phyloP scores from a whole-genome alignment of 2,329 filamentous ascomycete genomes.

The Aspergillus jensenii region DNA sequence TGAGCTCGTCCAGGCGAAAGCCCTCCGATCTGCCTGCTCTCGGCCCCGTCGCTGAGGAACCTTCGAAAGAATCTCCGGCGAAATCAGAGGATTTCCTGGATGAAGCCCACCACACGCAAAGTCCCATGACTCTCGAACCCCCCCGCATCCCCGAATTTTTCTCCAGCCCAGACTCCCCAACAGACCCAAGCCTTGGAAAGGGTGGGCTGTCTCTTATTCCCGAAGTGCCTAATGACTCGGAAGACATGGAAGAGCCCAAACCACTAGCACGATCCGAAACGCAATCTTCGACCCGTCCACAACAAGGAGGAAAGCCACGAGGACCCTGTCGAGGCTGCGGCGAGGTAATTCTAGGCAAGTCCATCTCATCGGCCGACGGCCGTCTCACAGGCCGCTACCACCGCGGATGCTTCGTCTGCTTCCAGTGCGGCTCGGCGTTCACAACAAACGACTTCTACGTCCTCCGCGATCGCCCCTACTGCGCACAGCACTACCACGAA shows the following conservation, averaged over 20 bases:
- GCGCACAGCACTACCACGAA: conserved; percentile 87
- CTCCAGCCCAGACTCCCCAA: conserved; percentile 48
- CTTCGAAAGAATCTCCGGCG: conserved; percentile 39
- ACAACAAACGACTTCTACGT: conserved; percentile 91
- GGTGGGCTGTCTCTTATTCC: conserved; percentile 37
- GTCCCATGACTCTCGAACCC: conserved; percentile 26
- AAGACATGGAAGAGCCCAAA: conserved; percentile 13
- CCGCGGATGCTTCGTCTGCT: conserved; percentile 91
- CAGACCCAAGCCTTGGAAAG: conserved; percentile 45
- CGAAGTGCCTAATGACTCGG: conserved; percentile 16
- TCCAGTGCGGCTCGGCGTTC: conserved; percentile 78
- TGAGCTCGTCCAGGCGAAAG: conserved; percentile 30
- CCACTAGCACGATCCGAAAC: conserved; percentile 24
- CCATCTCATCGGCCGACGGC: conserved; percentile 89
- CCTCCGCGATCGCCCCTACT: conserved; percentile 81
- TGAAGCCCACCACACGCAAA: conserved; percentile 37
- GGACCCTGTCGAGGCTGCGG: conserved; percentile 83
- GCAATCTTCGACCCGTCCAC: conserved; percentile 40
- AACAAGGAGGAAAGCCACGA: conserved; percentile 50
- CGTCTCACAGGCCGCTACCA: conserved; percentile 91
- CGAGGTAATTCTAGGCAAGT: conserved; percentile 79
- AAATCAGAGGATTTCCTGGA: conserved; percentile 19
- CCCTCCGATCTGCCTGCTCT: conserved; percentile 43
- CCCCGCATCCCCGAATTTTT: conserved; percentile 31
- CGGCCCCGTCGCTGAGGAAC: conserved; percentile 56